These are phyloP conservation scores for Ziziphus jujuba DNA, from an alignment of 306 rosid genomes.

Conservation along the genomic window DNA sequence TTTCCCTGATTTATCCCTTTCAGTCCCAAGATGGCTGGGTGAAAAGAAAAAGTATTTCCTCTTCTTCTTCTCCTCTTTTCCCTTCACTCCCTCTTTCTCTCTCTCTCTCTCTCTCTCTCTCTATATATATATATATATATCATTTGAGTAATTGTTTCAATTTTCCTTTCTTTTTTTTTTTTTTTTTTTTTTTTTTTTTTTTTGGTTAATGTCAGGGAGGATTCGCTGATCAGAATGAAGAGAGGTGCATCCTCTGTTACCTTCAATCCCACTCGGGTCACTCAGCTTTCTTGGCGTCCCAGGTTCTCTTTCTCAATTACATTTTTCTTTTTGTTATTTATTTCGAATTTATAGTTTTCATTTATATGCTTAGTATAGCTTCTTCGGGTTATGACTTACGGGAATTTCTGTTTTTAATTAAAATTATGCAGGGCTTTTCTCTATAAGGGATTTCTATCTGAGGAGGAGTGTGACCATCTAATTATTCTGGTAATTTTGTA, in stretches of 20 bases:
- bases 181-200: constrained; percentile 2
- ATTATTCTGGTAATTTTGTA: constrained; percentile 51
- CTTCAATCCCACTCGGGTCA: constrained; percentile 77
- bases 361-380: constrained; percentile 2
- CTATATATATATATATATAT: too few relatives aligned
- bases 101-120: too few relatives aligned
- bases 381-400: not conserved
- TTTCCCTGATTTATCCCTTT: constrained; percentile 42
- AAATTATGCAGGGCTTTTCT: constrained; percentile 76
- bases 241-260: constrained; percentile 39
- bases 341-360: not conserved
- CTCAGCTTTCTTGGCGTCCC: constrained; percentile 88
- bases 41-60: constrained; percentile 37
- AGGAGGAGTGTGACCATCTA: constrained; percentile 83
- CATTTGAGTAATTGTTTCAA: not conserved
- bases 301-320: constrained; percentile 48
- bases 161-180: constrained; percentile 6
- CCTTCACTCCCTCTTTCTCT: not conserved
- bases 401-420: not conserved
- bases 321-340: not conserved
- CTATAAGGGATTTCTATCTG: constrained; percentile 63
- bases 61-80: not conserved
- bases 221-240: constrained; percentile 52
- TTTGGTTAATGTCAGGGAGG: constrained; percentile 48
- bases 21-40: constrained; percentile 38